Base-by-base conservation (phyloP, 495 filamentous ascomycete species). In the Lepidopterella palustris region DNA sequence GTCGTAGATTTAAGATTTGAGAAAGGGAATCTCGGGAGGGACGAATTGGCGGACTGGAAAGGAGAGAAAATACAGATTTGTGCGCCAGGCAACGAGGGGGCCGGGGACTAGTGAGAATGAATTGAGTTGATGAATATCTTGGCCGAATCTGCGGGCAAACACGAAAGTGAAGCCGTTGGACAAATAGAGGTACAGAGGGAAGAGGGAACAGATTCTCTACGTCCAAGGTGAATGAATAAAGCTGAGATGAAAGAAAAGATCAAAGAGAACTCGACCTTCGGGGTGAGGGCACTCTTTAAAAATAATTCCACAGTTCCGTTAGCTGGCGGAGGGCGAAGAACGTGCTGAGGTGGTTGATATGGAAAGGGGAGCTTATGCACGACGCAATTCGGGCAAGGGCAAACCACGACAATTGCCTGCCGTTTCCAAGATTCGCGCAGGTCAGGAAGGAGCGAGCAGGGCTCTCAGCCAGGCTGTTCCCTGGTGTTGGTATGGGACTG, bases 311-410 rank as follows among this genome's bases (percentile, higher is more conserved):
- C 21, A 50, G 47, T 24, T 25, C 21, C 47, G n/a, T 24, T 27
- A 50, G 21, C 15, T 15, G 47, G 26, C 15, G 9, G 47, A 8
- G 47, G 47, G 13, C 35, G 47, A 18, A 24, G 20, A 50, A 25
- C 47, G 47, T 50, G 20, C 20, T 50, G 47, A 50, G 21, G 47
- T 42, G 39, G 39, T 42, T 42, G 39, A 42, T 42, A 42, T 42
- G 13, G 39, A 42, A 42, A 11, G 13, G 2, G 39, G 39, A 42
- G 39, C 39, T 50, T 24, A 24, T 50, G 47, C 47, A 50, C 47
- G 24, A 13, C 25, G 8, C 25, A 50, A 50, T 24, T n/a, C n/a
- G n/a, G n/a, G n/a, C n/a, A n/a, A 24, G 25, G 47, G 21, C 21
- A 24, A 24, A 50, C 24, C 35, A 15, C 18, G 35, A 18, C 13